Conservation (phyloP, 768 basidiomycete species). For the Mycena venus region DNA sequence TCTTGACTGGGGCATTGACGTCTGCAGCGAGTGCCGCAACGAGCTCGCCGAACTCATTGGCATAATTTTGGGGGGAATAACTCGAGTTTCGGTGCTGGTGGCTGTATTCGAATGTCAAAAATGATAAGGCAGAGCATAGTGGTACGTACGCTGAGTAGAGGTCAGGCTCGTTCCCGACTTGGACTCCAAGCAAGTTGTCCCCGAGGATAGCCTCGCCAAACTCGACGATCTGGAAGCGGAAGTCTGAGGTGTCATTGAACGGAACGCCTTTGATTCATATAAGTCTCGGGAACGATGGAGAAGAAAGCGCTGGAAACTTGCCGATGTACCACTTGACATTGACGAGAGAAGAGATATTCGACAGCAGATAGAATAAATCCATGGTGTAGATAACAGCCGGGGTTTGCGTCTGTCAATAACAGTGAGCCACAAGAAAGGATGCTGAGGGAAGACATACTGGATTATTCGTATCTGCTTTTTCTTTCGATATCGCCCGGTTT, state of each 20-base stretch:
- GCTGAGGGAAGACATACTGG: conserved; percentile 41
- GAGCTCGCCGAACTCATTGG: conserved; percentile 49
- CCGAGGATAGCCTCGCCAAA: conserved; percentile 66
- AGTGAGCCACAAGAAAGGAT: background rate
- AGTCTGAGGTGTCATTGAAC: conserved; percentile 65
- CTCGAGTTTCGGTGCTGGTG: conserved; percentile 20
- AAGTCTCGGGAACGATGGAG: background rate
- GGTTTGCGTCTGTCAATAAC: conserved; percentile 57
- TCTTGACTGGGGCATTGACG: conserved; percentile 39
- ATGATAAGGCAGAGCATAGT: background rate
- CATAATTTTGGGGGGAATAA: conserved; percentile 22
- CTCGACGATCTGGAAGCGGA: conserved; percentile 59
- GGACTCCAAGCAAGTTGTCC: conserved; percentile 62
- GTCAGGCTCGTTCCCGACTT: conserved; percentile 75
- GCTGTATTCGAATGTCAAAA: background rate
- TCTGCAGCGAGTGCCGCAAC: conserved; percentile 44
- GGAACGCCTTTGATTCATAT: conserved; percentile 47
- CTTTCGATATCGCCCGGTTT: conserved; percentile 57
- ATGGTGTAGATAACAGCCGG: conserved; percentile 65
- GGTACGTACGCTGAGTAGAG: conserved; percentile 56
- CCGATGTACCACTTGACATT: conserved; percentile 68
- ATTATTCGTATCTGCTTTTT: conserved; percentile 40
- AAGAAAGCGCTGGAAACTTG: conserved; percentile 21
- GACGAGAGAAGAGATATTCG: conserved; percentile 59
- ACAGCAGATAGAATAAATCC: conserved; percentile 68